Percentiles rank a stretch among this genome's conserved stretches.
These are phyloP conservation scores for Nemophila menziesii DNA, from an alignment of 257 asterid genomes.

Conservation along the genomic window DNA sequence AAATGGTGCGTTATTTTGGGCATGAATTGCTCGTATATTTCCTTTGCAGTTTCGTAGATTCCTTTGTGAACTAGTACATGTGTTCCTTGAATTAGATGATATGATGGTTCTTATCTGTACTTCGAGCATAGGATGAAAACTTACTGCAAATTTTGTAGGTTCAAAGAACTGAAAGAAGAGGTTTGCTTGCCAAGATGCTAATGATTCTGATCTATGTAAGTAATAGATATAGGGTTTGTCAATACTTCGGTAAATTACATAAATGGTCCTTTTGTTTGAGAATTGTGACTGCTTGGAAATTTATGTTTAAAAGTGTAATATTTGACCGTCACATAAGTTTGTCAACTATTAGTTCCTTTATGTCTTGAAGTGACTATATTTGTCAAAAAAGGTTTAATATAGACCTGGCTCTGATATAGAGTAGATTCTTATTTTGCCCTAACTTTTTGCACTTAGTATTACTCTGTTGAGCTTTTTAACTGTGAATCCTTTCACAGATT, in stretches of 20 bases:
- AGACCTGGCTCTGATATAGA: too few relatives aligned
- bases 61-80: conserved; percentile 78
- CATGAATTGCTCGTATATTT: conserved; percentile 70
- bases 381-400: too few relatives aligned
- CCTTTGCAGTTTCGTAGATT: conserved; percentile 91
- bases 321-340: too few relatives aligned
- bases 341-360: too few relatives aligned
- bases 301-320: too few relatives aligned
- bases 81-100: conserved; percentile 33
- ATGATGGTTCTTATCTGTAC: background rate
- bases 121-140: conserved; percentile 4
- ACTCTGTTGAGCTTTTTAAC: too few relatives aligned
- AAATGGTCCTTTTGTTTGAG: background rate
- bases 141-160: conserved; percentile 72
- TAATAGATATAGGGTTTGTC: conserved; percentile 8
- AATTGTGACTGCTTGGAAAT: too few relatives aligned
- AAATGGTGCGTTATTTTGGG: conserved; percentile 60
- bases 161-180: conserved; percentile 85
- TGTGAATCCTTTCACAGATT: too few relatives aligned
- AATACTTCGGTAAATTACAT: background rate
- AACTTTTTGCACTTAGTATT: too few relatives aligned
- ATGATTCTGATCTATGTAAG: conserved; percentile 72
- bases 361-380: too few relatives aligned
- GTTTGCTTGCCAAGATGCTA: conserved; percentile 91
- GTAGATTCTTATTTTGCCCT: too few relatives aligned